Evolutionary conservation across 2,329 filamentous ascomycete genomes (phyloP), one percentile per base, ranked within the genome.

Genomic region (Sphaerostilbella broomeana): DNA sequence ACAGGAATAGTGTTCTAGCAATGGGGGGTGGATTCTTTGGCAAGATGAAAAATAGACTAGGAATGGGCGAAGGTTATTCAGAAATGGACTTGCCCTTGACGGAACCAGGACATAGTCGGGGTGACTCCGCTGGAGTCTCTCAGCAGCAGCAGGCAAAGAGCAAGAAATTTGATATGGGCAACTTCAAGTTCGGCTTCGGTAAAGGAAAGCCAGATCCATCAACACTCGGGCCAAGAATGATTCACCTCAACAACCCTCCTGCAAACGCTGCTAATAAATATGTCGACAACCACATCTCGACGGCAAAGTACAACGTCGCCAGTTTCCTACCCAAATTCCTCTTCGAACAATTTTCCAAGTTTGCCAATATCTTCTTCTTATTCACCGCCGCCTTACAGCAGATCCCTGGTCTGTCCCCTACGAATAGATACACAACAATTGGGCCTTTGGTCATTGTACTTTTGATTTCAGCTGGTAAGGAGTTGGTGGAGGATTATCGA

Each of bases 311-410:
- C 76, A 98, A 97, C 61, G 54, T 87, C 56, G 73, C 86, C 39
- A 95, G 88, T 15, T 98, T 98, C 62, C 59, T 97, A 13, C 92
- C 92, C 35, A 98, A 98, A 64, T 98, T 98, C 65, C 72, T 98
- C 41, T 88, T 90, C 61, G 92, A 98, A 63, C 92, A 98, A 61
- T 98, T 98, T 67, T 95, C 89, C 46, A 98, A 95, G 70, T 95
- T 95, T 64, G 92, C 92, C 70, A 98, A 98, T 65, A 66, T 98
- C 57, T 98, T 98, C 72, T 98, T 98, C 84, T 77, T 98, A 60
- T 97, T 98, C 63, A 98, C 92, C 25, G 89, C 92, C 12, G 81
- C 79, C 27, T 69, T 98, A 31, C 92, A 98, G 68, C 92, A 98
- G 62, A 95, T 98, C 46, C 92, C 92, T 16, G 82, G 84, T 49